Base-by-base conservation (phyloP, 768 basidiomycete genomes). In the Polyporus arcularius region DNA sequence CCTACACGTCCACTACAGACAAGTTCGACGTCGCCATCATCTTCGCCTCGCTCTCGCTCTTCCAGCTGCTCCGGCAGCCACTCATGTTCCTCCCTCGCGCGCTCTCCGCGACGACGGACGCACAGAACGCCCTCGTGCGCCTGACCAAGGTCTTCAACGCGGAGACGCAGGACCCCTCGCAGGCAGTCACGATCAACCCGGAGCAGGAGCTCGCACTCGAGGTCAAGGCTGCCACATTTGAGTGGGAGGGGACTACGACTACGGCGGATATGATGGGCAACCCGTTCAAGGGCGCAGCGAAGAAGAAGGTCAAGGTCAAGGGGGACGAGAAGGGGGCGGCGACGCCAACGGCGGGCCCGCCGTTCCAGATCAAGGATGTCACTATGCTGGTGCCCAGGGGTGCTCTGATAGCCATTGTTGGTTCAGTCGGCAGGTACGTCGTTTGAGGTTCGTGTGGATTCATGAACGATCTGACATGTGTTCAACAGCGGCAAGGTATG, bases 21-120 rank as follows among this genome's bases (percentile, higher is more conserved):
- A 73, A 73, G 14, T 84, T 89, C 65, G 82, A 89, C 70, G 82
- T 85, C 28, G 87, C 87, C 1, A 74, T 87, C 58, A 86, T 90
- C 57, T 91, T 91, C 71, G 76, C 88, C 5, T 85, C 82, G 26
- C 74, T 89, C 55, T 82, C 84, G 61, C 73, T 88, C 57, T 85
- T 86, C 74, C 80, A 85, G 68, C 79, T 90, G 21, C 80, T 89
- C 39, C 81, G 87, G 14, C 87, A 89, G 70, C 87, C 88, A 0
- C 82, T 87, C 78, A 82, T 85, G 82, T 85, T 85, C 70, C 73
- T 87, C 39, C 85, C 85, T 14, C 80, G 85, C 6, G 82, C 83
- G 2, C 73, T 89, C 9, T 85, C 86, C 10, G 80, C 83, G 9
- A 82, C 83, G 41, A 80, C 85, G 0, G 88, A 91, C 66, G 88